Evolutionary conservation across 108 stramenopile genomes (phyloP).

Genomic region (Mediolabrus comicus): DNA sequence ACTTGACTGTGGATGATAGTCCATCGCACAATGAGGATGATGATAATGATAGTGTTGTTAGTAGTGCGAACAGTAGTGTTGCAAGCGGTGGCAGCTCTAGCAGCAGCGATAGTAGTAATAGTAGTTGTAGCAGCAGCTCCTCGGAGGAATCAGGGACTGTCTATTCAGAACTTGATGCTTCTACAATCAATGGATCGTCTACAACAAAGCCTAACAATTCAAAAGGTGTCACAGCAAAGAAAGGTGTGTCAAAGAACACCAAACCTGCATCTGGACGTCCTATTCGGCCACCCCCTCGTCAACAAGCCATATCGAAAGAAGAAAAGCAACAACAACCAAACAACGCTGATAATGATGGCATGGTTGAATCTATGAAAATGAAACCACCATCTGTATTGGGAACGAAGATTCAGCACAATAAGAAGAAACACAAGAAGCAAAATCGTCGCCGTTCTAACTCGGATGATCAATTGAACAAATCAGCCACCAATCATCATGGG

Average conservation of each 20-base stretch:
- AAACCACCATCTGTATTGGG: not conserved
- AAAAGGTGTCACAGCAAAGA: not conserved
- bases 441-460: not conserved
- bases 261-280: not conserved
- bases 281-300: not conserved
- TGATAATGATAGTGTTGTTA: not conserved
- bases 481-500: not conserved
- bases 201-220: not conserved
- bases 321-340: not conserved
- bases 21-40: too few species aligned
- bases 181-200: not conserved
- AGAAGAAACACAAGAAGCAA: not conserved
- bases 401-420: too few species aligned
- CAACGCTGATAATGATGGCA: not conserved
- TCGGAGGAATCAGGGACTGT: not conserved
- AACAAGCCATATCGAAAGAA: not conserved
- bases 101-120: not conserved
- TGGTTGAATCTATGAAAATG: not conserved
- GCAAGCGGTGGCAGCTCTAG: too few species aligned
- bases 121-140: not conserved
- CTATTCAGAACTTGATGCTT: not conserved
- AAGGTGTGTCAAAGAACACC: not conserved
- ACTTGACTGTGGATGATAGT: not conserved
- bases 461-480: not conserved
- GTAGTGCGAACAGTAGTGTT: not conserved